Evolutionary conservation across 2,329 filamentous ascomycete genomes (phyloP).

Genomic region (Pyrenophora teres): DNA sequence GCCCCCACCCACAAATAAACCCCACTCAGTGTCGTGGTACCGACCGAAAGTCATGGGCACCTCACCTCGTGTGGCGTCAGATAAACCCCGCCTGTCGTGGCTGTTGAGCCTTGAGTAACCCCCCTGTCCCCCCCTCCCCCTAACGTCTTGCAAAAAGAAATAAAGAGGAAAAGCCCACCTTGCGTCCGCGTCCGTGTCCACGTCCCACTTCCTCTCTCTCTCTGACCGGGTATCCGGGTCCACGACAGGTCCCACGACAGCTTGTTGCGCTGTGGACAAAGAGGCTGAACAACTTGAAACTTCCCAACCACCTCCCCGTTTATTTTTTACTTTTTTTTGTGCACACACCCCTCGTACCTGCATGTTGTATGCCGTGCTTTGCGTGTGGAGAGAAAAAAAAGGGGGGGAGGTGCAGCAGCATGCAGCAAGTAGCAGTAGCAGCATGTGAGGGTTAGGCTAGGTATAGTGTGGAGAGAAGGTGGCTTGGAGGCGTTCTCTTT

Average conservation of each 20-base stretch:
- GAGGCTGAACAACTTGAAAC: background rate
- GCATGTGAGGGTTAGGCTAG: background rate
- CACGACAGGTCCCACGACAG: background rate
- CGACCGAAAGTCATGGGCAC: background rate
- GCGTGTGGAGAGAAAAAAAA: background rate
- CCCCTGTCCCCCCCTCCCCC: too few relatives aligned
- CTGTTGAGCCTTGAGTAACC: constrained; percentile 6
- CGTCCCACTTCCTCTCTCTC: background rate
- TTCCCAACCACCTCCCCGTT: background rate
- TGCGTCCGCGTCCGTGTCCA: background rate
- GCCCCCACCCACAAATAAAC: background rate
- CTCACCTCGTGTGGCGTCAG: constrained; percentile 9
- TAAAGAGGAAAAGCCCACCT: background rate
- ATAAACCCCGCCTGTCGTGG: constrained; percentile 4
- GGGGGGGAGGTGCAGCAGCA: background rate
- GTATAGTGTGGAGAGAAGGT: too few relatives aligned
- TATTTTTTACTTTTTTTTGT: background rate
- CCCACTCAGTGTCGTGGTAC: background rate
- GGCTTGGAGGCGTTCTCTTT: too few relatives aligned
- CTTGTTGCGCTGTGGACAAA: too few relatives aligned
- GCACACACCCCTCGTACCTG: background rate
- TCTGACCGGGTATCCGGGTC: background rate
- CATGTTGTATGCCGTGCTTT: constrained; percentile 3
- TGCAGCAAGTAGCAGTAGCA: background rate
- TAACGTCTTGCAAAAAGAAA: too few relatives aligned